Evolutionary conservation across 257 asterid genomes (phyloP).

Genomic region (Solanum clarkiae): DNA sequence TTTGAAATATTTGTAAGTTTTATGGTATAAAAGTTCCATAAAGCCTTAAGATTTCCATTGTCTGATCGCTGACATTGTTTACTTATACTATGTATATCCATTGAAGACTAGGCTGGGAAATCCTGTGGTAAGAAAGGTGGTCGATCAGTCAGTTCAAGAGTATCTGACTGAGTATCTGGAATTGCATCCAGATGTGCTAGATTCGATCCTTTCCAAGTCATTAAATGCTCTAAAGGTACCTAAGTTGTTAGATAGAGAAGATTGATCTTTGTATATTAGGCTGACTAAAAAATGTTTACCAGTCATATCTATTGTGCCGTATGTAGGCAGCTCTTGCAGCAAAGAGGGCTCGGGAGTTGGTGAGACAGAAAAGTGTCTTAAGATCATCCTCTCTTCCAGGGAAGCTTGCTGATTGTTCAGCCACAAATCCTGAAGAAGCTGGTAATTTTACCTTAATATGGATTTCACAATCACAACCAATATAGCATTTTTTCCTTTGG

Average conservation of each 20-base stretch:
- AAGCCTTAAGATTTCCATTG: not conserved
- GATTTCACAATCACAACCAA: not conserved
- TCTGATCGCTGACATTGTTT: not conserved
- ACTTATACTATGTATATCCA: not conserved
- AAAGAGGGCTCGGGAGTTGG: slow-evolving; percentile 91
- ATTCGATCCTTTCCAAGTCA: slow-evolving; percentile 76
- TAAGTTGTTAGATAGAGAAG: not conserved
- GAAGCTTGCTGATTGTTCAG: slow-evolving; percentile 98
- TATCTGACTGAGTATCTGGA: slow-evolving; percentile 90
- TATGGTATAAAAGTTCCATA: not conserved
- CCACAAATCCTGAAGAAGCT: slow-evolving; percentile 76
- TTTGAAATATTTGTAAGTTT: not conserved
- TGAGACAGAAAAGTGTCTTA: slow-evolving; percentile 77
- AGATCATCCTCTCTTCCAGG: slow-evolving; percentile 95
- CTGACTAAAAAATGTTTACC: not conserved
- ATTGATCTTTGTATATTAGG: not conserved
- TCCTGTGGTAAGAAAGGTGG: slow-evolving; percentile 84
- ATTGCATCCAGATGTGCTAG: slow-evolving; percentile 92
- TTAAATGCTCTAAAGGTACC: slow-evolving; percentile 90
- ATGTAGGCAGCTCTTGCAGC: slow-evolving; percentile 95
- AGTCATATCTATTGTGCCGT: not conserved
- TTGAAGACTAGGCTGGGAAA: slow-evolving; percentile 91
- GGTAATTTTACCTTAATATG: slow-evolving; percentile 26
- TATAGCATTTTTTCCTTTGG: not conserved
- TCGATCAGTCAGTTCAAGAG: slow-evolving; percentile 77